Evolutionary conservation across 1,139 yeast species (phyloP), one percentile per base, ranked within the genome.

Genomic region (Candida smagusa): DNA sequence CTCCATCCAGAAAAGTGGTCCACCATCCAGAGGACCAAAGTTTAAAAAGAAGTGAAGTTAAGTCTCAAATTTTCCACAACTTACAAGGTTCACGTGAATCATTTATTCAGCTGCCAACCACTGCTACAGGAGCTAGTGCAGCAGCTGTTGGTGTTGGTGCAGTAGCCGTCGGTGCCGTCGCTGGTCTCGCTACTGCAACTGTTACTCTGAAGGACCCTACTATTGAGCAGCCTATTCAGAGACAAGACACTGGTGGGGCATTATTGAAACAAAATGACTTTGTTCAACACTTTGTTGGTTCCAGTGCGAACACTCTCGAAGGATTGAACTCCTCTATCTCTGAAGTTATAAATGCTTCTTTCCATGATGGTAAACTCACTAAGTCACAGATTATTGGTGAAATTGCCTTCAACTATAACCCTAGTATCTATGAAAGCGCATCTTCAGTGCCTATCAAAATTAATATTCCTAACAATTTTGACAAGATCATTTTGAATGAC

Each of bases 321-420:
- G 95, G 94, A 2, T 68, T 88, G 50, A 83, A 83, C 53, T 79
- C 88, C 1, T 82, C 94, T 28, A 65, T 87, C 45, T 90, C 90
- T 9, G 96, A 88, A 59, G 80, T 84, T n/a, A 70, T 86, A 45
- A 84, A 81, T 54, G 94, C 87, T 3, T 71, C 74, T 13, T 79
- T 82, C 56, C 77, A 77, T 44, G 88, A 83, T 54, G 94, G 92
- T 22, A 62, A 63, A 31, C 62, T 81, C 28, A 52, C 58, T 3
- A 72, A 77, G 34, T 74, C 85, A 2, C 82, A 82, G 50, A 71
- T 81, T 11, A 72, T 84, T 42, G 96, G 96, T 32, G 96, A 87
- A 58, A 65, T 87, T 49, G 94, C 95, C 0, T 75, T 87, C 54
- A 81, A 81, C 52, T 86, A 77, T 59, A 72, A 65, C 36, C 55